These are phyloP conservation scores for Solanum hybrid DNA, from an alignment of 305 asterid genomes.

Conservation along the genomic window DNA sequence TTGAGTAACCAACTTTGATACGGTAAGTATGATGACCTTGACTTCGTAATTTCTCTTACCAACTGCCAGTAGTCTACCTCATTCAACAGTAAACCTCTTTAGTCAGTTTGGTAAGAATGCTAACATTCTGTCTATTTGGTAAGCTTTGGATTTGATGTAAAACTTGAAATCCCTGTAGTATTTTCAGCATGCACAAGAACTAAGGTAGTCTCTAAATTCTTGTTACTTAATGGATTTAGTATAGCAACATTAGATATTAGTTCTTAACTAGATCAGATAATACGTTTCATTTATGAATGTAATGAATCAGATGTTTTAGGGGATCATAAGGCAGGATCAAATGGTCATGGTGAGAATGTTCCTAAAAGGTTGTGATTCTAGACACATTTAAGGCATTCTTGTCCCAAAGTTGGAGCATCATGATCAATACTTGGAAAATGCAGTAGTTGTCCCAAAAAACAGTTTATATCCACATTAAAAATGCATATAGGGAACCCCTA, in stretches of 20 bases:
- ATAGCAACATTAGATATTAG: neutral
- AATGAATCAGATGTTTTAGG: neutral
- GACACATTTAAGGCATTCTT: neutral
- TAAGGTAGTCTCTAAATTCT: neutral
- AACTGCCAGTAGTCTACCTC: too few species aligned
- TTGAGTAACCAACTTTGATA: too few species aligned
- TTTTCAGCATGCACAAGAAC: neutral
- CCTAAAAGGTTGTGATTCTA: neutral
- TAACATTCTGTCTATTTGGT: neutral
- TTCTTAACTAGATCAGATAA: neutral
- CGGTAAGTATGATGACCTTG: too few species aligned
- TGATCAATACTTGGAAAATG: neutral
- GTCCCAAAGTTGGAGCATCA: neutral
- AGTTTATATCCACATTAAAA: neutral
- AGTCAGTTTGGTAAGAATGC: neutral
- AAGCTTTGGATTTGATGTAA: neutral
- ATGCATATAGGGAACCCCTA: neutral
- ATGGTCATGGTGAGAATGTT: neutral
- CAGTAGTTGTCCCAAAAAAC: neutral
- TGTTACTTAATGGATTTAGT: neutral
- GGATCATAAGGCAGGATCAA: neutral
- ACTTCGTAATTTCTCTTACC: too few species aligned
- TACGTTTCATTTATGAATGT: neutral
- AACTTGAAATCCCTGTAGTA: neutral
- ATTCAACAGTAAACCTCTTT: too few species aligned